These are phyloP conservation scores for Cornus kousa DNA, from an alignment of 148 eudicot genomes.

Conservation along the genomic window DNA sequence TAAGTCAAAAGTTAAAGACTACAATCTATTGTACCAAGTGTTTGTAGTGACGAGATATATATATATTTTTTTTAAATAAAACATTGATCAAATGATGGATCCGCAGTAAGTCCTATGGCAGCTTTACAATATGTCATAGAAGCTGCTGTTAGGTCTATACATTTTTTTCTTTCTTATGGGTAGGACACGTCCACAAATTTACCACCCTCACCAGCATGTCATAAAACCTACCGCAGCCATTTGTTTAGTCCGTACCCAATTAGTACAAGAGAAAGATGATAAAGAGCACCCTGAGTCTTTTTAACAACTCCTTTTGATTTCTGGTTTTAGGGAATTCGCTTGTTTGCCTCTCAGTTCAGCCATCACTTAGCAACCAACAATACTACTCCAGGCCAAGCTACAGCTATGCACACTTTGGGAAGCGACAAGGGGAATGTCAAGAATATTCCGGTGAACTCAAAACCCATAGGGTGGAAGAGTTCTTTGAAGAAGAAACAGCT, in stretches of 20 bases:
- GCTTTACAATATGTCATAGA: not conserved
- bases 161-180: not conserved
- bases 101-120: not conserved
- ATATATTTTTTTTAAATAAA: not conserved
- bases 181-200: not conserved
- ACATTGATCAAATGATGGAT: constrained; percentile 4
- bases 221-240: not conserved
- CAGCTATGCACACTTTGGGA: constrained; percentile 21
- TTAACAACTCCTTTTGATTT: constrained; percentile 7
- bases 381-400: constrained; percentile 28
- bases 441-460: constrained; percentile 17
- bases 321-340: constrained; percentile 39
- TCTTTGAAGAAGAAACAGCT: constrained; percentile 29
- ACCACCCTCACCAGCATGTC: not conserved
- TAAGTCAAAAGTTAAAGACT: not conserved
- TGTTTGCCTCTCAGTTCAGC: constrained; percentile 26
- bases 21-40: not conserved
- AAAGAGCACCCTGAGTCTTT: not conserved
- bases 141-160: not conserved
- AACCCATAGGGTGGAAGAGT: constrained; percentile 13
- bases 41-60: not conserved
- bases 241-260: not conserved
- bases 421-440: constrained; percentile 21
- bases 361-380: constrained; percentile 33
- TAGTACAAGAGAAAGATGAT: not conserved